These are phyloP conservation scores for Fusarium verticillioides DNA, from an alignment of 2,329 filamentous ascomycete species.

Conservation along the genomic window DNA sequence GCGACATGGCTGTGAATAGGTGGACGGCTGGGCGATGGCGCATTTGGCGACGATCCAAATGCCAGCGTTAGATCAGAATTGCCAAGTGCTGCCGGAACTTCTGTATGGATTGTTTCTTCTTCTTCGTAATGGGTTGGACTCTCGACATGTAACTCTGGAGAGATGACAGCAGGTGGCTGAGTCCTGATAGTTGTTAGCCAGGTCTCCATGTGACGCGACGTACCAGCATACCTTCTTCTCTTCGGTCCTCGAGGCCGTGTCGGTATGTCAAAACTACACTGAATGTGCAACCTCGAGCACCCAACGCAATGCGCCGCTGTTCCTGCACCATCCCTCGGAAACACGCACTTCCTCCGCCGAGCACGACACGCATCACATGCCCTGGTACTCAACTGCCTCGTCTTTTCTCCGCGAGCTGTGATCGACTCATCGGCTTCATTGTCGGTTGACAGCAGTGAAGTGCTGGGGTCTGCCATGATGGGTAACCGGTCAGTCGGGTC, in stretches of 20 bases:
- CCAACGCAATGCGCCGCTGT: neutral
- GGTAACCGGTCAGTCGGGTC: neutral
- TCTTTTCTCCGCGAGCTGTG: neutral
- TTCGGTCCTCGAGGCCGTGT: neutral
- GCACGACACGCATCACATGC: conserved; percentile 10
- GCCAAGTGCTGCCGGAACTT: rapidly evolving
- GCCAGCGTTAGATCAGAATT: neutral
- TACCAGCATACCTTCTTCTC: neutral
- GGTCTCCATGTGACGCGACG: too few species aligned
- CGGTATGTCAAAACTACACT: conserved; percentile 2
- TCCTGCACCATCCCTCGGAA: neutral
- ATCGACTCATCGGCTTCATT: neutral
- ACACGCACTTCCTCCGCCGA: conserved; percentile 5
- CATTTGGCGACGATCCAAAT: neutral
- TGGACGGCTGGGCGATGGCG: neutral
- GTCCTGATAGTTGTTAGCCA: neutral
- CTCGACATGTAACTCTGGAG: neutral
- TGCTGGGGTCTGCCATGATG: neutral
- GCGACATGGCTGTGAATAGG: neutral
- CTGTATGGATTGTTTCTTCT: rapidly evolving
- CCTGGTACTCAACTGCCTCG: neutral
- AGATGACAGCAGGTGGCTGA: neutral
- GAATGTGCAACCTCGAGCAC: neutral
- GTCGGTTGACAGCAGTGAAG: neutral
- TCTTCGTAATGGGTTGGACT: neutral